A percentile compares a stretch with the other conserved stretches of the same genome.
These are phyloP conservation scores for Iris macrosiphon DNA, from an alignment of 106 monocot genomes.

Conservation along the genomic window DNA sequence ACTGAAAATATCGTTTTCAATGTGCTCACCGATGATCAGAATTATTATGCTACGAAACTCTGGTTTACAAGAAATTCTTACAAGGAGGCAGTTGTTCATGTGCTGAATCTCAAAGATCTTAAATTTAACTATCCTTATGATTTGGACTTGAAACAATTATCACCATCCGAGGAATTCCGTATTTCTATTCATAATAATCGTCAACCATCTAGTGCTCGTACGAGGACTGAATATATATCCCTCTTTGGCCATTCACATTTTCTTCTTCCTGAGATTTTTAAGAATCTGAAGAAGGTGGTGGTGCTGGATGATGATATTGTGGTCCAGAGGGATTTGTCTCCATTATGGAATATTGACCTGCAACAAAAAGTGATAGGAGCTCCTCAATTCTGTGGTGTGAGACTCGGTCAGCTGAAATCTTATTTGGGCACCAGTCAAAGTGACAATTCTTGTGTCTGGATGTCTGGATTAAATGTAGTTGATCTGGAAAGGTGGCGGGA, in stretches of 20 bases:
- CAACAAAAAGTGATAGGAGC: slow-evolving; percentile 38
- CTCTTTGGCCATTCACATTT: slow-evolving; percentile 39
- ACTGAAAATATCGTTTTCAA: slow-evolving; percentile 52
- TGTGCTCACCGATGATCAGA: slow-evolving; percentile 62
- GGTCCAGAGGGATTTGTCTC: slow-evolving; percentile 37
- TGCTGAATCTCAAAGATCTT: slow-evolving; percentile 53
- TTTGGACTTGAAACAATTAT: slow-evolving; percentile 9
- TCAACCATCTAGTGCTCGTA: slow-evolving; percentile 15
- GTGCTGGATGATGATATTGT: slow-evolving; percentile 63
- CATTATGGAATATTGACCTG: slow-evolving; percentile 46
- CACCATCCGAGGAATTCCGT: slow-evolving; percentile 60
- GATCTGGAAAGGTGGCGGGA: slow-evolving; percentile 53
- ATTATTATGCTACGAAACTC: slow-evolving; percentile 70
- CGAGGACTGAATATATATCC: slow-evolving; percentile 53
- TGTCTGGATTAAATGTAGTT: slow-evolving; percentile 44
- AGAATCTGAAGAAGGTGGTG: slow-evolving; percentile 42
- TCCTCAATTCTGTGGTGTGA: slow-evolving; percentile 29
- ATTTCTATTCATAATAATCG: slow-evolving; percentile 32
- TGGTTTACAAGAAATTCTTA: slow-evolving; percentile 58
- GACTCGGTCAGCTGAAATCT: slow-evolving; percentile 33
- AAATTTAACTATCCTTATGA: slow-evolving; percentile 9
- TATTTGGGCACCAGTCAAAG: slow-evolving; percentile 23
- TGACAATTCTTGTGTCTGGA: slow-evolving; percentile 32
- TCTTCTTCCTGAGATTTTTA: slow-evolving; percentile 44
- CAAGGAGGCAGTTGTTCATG: slow-evolving; percentile 37